phyloP scores from a whole-genome alignment of 768 basidiomycete genomes.

The Pleurotus cornucopiae region DNA sequence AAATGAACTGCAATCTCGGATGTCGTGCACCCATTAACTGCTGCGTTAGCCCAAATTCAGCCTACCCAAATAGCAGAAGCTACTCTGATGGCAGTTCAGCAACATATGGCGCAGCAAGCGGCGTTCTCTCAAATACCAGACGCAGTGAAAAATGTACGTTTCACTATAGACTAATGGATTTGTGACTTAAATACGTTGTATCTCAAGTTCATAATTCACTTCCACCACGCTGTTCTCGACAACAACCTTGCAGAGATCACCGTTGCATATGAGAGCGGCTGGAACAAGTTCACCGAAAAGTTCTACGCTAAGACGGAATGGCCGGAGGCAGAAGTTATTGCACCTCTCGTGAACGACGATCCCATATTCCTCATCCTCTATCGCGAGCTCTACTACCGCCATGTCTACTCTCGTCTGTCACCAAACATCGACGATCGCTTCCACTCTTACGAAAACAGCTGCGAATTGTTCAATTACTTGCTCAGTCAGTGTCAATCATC shows the following conservation, averaged over 20 bases:
- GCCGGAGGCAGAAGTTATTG: constrained; percentile 96
- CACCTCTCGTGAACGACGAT: constrained; percentile 92
- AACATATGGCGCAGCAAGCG: constrained; percentile 79
- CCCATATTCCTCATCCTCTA: constrained; percentile 96
- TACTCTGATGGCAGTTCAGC: constrained; percentile 68
- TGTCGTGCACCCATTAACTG: constrained; percentile 1
- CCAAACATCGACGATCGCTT: constrained; percentile 97
- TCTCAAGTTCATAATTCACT: constrained; percentile 85
- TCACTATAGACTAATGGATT: constrained; percentile 3
- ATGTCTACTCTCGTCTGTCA: constrained; percentile 92
- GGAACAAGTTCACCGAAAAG: constrained; percentile 96
- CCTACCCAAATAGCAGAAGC: constrained; percentile 71
- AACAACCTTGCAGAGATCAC: constrained; percentile 92
- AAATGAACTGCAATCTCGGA: not conserved
- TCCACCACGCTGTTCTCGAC: constrained; percentile 88
- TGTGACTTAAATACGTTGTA: constrained; percentile 5
- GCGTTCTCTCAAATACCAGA: constrained; percentile 84
- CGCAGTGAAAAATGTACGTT: constrained; percentile 81
- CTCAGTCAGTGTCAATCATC: constrained; percentile 57
- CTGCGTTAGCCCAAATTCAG: constrained; percentile 34
- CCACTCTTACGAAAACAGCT: constrained; percentile 97
- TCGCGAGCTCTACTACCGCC: constrained; percentile 92
- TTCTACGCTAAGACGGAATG: constrained; percentile 93
- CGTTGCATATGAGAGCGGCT: constrained; percentile 92
- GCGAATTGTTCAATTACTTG: constrained; percentile 96